Conservation (phyloP, 2,329 filamentous ascomycete species). For the Ascochyta clinopodiicola region DNA sequence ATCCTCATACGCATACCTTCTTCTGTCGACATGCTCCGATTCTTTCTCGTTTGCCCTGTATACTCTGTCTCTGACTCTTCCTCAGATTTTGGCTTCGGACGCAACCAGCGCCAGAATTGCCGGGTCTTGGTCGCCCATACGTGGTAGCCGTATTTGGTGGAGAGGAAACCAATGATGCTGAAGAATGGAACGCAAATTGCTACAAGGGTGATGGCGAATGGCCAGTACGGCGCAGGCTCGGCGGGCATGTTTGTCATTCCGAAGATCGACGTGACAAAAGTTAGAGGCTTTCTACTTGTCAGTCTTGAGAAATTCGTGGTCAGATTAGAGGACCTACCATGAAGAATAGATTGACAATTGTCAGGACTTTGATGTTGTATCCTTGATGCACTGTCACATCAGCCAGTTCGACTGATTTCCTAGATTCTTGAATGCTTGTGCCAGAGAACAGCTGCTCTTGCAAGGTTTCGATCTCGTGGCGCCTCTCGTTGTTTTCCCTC, state of each 20-base stretch:
- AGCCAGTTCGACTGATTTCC: constrained; percentile 64
- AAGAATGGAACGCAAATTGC: constrained; percentile 56
- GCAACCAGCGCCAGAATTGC: constrained; percentile 36
- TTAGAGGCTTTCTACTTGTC: constrained; percentile 53
- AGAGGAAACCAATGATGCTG: constrained; percentile 54
- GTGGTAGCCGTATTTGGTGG: constrained; percentile 49
- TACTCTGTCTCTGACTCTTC: constrained; percentile 18
- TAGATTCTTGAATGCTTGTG: constrained; percentile 66
- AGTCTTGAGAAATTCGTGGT: background rate
- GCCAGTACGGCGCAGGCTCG: constrained; percentile 43
- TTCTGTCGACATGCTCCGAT: constrained; percentile 36
- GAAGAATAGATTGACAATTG: constrained; percentile 67
- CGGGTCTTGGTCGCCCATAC: constrained; percentile 46
- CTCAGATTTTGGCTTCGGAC: constrained; percentile 20
- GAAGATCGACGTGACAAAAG: constrained; percentile 67
- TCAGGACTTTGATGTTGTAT: constrained; percentile 65
- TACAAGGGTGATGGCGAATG: constrained; percentile 51
- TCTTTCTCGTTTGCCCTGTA: constrained; percentile 14
- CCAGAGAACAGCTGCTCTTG: constrained; percentile 69
- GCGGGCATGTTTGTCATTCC: constrained; percentile 58
- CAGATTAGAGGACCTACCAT: constrained; percentile 38
- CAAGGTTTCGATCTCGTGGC: constrained; percentile 63
- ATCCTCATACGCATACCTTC: constrained; percentile 37
- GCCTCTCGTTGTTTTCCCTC: constrained; percentile 60
- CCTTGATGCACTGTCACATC: constrained; percentile 63